Base-by-base conservation (phyloP, 331 rosid species). In the Spiraea crenata region DNA sequence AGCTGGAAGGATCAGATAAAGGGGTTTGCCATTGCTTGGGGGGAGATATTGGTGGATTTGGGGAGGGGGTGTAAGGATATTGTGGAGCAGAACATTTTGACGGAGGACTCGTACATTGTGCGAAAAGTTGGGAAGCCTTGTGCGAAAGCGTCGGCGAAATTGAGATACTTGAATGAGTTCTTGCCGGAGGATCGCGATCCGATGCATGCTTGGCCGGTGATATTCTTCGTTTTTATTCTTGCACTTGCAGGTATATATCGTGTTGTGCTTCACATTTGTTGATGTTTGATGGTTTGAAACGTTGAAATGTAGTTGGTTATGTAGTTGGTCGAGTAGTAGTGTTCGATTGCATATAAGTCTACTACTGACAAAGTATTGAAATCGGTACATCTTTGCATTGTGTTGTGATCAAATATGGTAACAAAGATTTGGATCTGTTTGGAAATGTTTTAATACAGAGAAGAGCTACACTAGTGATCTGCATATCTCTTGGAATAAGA, bases 141-240 rank as follows among this genome's bases (percentile, higher is more conserved):
- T 52, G 81, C 84, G 4, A 84, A 82, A 70, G 87, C 87, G 57
- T 79, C 85, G 7, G 85, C 78, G 39, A 85, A 95, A 65, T 79
- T 93, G 81, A 82, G 86, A 2, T 93, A 77, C 80, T 62, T 93
- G 78, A 87, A 93, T 49, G 96, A 91, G 57, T 87, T 77, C 60
- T 81, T 91, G 85, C 99, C 99, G 10, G 99, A 93, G 79, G 97
- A 93, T 89, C 97, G 97, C 42, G 95, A 93, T 79, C 99, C 99
- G 35, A 66, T 83, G 77, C 91, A 86, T 40, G 89, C 99, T 9
- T 93, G 99, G 97, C 82, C 90, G 16, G 83, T 93, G 60, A 84
- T 93, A 4, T 68, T 93, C 76, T 80, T 80, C 77, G 96, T 93
- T 57, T 87, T 81, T 69, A 25, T 93, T 79, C 84, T 93, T 58